Evolutionary conservation across 139 green algal genomes (phyloP), one percentile per base, ranked within the genome.

Genomic region (Picochlorum sp.): DNA sequence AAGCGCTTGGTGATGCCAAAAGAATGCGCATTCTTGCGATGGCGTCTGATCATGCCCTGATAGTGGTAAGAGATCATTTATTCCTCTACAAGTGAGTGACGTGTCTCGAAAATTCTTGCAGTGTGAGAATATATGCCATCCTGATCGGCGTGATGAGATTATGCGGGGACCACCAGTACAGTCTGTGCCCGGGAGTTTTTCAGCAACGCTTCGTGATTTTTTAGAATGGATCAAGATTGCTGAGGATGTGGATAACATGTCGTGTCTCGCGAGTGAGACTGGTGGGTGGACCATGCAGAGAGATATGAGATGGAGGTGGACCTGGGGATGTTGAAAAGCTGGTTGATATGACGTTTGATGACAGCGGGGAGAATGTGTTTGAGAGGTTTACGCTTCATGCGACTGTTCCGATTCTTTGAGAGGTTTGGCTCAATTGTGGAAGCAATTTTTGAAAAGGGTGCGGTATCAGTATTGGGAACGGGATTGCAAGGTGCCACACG

Each of bases 381-480:
- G 45, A 34, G 30, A 78, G 81, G 11, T 61, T 95, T 18, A 69
- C 81, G 3, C 64, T 89, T 50, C 87, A 95, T 63, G 62, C 68
- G 0, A 52, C 90, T 61, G 57, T 79, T 28, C 86, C 49, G 77
- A 79, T 51, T 94, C 86, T 57, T 67, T 82, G 0, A 62, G 87
- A 0, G 86, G 85, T 0, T 60, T 92, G 6, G 76, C 84, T 1
- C 24, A 73, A 18, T 70, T 95, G 23, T 95, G 88, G 88, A 57
- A 64, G 7, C 65, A 74, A 20, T 77, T 88, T 28, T 44, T 80
- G 6, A 65, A 63, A 38, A 71, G 81, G 59, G 66, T 90, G 58
- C 74, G 85, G 5, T 83, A 86, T 50, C 38, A 54, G 0, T 78
- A 81, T 56, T 90, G 83, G 86, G 86, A 92, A 30, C 32, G 65